Evolutionary conservation across 768 basidiomycete species (phyloP), one percentile per base, ranked within the genome.

Genomic region (Agaricus sinodeliciosus): DNA sequence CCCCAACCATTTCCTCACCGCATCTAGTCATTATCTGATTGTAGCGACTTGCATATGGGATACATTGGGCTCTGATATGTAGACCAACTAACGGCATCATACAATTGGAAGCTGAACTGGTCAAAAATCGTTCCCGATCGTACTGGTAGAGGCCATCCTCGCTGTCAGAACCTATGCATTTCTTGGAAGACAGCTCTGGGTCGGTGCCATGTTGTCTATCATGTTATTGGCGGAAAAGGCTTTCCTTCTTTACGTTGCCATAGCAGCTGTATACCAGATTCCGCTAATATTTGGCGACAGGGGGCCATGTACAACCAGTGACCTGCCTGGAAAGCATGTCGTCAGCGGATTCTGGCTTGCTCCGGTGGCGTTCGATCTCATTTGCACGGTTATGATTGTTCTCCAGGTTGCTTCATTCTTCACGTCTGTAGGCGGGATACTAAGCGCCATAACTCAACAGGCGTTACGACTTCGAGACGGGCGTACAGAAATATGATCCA

Each of bases 261-360:
- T 58, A 16, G 57, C 42, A 16, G 57, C 39, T 6, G 57, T 58
- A 9, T 53, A 50, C 51, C 57, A 58, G 42, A 58, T 58, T 16
- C 55, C 57, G 22, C 55, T 49, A 2, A 18, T 51, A 12, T 41
- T 58, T 28, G 54, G 46, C 6, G 51, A 51, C 41, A 44, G 25
- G 13, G 54, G 57, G 9, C 57, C 57, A 11, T 58, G 55, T 28
- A 58, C 57, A 3, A 54, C 57, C 4, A 56, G 55, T 41, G 57
- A 58, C 39, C 53, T 53, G 43, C 57, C 57, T 13, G 55, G 57
- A 50, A 26, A 55, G 25, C 57, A 58, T 47, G 48, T 58, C 16
- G 55, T 58, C 41, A 56, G 55, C 35, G 57, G 57, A 6, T 58
- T 56, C 43, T 58, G 57, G 57, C 50, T 58, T 9, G 57, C 55